A percentile compares a stretch with the other conserved stretches of the same genome.
Evolutionary conservation across 2,329 filamentous ascomycete genomes (phyloP).

Genomic region (Botrytis byssoidea): DNA sequence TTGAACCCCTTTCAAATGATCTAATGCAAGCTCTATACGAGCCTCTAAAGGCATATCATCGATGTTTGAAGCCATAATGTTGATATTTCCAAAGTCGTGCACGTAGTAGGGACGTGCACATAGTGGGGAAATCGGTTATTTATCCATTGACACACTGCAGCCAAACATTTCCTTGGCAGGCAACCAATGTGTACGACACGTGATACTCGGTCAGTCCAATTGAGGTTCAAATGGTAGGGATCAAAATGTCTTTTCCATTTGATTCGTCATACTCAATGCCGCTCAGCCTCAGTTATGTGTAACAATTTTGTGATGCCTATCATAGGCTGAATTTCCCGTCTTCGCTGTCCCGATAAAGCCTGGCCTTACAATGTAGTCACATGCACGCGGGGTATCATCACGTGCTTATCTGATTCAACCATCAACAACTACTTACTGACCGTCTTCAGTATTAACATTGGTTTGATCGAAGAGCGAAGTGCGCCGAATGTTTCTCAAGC

Average conservation of each 20-base stretch:
- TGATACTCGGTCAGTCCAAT: constrained; percentile 16
- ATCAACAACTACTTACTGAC: neutral
- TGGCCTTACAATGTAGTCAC: neutral
- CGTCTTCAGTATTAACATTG: neutral
- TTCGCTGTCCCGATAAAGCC: neutral
- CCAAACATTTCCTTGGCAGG: constrained; percentile 11
- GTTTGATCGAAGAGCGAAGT: neutral
- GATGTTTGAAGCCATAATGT: no score
- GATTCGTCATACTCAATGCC: neutral
- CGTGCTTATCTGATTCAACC: neutral
- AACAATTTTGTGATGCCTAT: neutral
- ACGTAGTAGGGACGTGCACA: no score
- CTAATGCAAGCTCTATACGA: no score
- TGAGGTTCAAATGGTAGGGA: neutral
- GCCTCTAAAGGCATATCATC: no score
- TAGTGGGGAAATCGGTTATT: no score
- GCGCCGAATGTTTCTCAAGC: neutral
- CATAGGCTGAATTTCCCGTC: neutral
- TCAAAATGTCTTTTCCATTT: constrained; percentile 16
- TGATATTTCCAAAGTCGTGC: no score
- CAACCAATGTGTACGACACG: neutral
- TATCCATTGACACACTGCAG: neutral
- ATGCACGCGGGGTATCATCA: neutral
- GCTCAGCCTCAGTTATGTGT: constrained; percentile 9
- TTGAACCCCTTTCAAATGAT: no score